Percentiles rank a stretch among this genome's conserved stretches.
phyloP scores from a whole-genome alignment of 202 grass and related monocot species.

The Setaria italica region DNA sequence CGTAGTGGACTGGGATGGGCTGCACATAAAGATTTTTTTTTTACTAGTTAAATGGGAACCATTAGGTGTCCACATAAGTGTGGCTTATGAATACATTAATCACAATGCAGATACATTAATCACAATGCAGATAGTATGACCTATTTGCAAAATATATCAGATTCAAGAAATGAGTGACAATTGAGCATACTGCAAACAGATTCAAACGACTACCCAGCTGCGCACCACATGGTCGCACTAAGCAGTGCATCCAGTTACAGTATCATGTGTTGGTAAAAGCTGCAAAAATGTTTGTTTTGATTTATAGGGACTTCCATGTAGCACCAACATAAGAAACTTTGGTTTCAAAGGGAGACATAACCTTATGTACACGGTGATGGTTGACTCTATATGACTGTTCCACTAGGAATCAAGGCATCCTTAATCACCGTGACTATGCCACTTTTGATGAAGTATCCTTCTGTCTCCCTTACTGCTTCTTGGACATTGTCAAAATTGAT shows the following conservation, averaged over 20 bases:
- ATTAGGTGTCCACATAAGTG: background rate
- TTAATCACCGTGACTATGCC: conserved; percentile 94
- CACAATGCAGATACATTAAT: background rate
- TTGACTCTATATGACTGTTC: conserved; percentile 70
- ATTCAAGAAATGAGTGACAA: background rate
- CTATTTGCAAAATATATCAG: conserved; percentile 17
- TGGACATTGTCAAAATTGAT: conserved; percentile 78
- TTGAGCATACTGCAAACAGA: background rate
- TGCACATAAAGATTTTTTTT: background rate
- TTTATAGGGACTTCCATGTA: background rate
- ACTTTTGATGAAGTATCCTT: conserved; percentile 97
- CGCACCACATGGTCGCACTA: conserved; percentile 6
- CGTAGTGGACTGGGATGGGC: background rate
- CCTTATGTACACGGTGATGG: conserved; percentile 51
- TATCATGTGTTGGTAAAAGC: background rate
- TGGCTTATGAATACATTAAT: background rate
- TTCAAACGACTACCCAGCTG: background rate
- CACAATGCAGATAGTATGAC: background rate
- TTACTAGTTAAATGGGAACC: conserved; percentile 5
- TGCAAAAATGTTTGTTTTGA: background rate
- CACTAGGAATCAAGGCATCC: conserved; percentile 85
- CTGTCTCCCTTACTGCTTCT: conserved; percentile 91
- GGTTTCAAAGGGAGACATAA: background rate
- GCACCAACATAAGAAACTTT: conserved; percentile 18
- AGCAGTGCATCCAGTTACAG: conserved; percentile 13